Base-by-base conservation (phyloP, 192 early-diverging fungal genomes). In the Martensiomyces pterosporus region DNA sequence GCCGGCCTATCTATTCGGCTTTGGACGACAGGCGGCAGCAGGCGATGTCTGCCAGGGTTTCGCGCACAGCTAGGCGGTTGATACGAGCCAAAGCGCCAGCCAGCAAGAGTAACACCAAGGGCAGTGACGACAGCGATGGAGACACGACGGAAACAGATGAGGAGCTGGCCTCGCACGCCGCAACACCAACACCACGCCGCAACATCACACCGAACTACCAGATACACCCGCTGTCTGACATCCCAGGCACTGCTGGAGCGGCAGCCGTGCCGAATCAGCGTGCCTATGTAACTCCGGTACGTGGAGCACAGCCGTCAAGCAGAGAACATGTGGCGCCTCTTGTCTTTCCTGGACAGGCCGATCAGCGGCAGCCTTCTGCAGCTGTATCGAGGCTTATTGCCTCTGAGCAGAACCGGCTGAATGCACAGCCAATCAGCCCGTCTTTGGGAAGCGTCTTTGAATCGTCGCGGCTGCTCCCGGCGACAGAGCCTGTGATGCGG, bases 121-220 rank as follows among this genome's bases (percentile, higher is more conserved):
- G n/a, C n/a, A n/a, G n/a, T n/a, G 22, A 2, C 26, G 38, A 39
- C 16, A 60, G 64, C 52, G 42, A 37, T 18, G 50, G 60, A n/a
- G 55, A 62, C 13, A 49, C 59, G 1, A 58, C 66, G 3, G 47
- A 61, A 16, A 62, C 59, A 2, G 67, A 62, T 16, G 67, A 69
- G 10, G 67, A 69, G 19, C 17, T 41, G 25, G 26, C 38, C 12
- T 42, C 37, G 43, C 24, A 34, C 33, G 21, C 24, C 2, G 36
- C 18, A 4, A 58, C 51, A 10, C 55, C 64, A 0, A 33, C 36
- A 2, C 12, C 35, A 12, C 55, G 35, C 9, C 56, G 64, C 6
- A 21, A 17, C 10, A 16, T 24, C 21, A 39, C 29, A 34, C 35
- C 29, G 12, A 32, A 5, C 6, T 12, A 32, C 29, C 29, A 12